Evolutionary conservation across 306 rosid species (phyloP), one percentile per base, ranked within the genome.

Genomic region (Glycyrrhiza uralensis): DNA sequence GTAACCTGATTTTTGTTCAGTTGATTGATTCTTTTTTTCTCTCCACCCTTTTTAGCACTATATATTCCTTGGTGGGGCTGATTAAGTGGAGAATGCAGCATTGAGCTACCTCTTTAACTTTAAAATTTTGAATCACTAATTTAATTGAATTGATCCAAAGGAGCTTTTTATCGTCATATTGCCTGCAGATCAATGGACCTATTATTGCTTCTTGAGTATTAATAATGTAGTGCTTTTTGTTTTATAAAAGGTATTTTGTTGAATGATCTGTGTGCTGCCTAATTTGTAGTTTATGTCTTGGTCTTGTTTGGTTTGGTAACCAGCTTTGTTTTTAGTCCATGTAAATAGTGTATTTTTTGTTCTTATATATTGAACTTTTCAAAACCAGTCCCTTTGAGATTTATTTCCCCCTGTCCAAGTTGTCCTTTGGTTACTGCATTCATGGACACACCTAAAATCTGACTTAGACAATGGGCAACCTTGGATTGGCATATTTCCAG

Each of bases 191-290:
- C 41, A 14, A 26, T 44, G 19, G 17, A 17, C 13, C 10, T 15
- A 49, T 41, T 28, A 19, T 38, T 59, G 58, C 46, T 61, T 66
- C 67, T 67, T 23, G 54, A 74, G 55, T n/a, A n/a, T n/a, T 76
- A 42, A 38, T 14, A 30, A 68, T 45, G 22, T 24, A 33, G 26
- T 22, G 33, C 75, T 58, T 33, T 33, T 42, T 18, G 17, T 56
- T 18, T 2, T 8, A 4, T 15, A 55, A 32, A n/a, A 45, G 13
- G 54, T 20, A 22, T 22, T n/a, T 76, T 44, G 50, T 5, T 50
- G 66, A 3, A 57, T 58, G 51, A 58, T 49, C 55, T 51, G 36
- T 50, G 30, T 72, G 39, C 59, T 0, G 39, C 65, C 62, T 35
- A 79, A 65, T 19, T 33, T 42, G 30, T 23, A 30, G 33, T 76